A percentile compares a stretch with the other conserved stretches of the same genome.
These are phyloP conservation scores for Aspergillus jensenii DNA, from an alignment of 2,329 filamentous ascomycete species.

Conservation along the genomic window DNA sequence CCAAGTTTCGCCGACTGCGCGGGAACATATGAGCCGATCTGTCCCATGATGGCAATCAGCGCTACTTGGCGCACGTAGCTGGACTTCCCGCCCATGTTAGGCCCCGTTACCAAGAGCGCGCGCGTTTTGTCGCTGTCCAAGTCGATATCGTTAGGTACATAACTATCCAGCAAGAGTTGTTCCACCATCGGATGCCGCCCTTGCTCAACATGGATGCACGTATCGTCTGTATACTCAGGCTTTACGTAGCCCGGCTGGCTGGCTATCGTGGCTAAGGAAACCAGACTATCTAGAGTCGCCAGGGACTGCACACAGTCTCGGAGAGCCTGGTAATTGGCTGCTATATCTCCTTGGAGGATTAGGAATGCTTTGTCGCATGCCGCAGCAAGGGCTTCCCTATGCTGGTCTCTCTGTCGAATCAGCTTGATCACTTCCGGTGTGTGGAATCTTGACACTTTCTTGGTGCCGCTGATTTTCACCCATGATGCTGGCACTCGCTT, in stretches of 20 bases:
- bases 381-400: conserved; percentile 88
- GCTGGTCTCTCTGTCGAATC: conserved; percentile 84
- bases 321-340: conserved; percentile 81
- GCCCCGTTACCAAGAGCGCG: conserved; percentile 87
- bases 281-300: conserved; percentile 82
- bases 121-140: conserved; percentile 66
- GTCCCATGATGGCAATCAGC: conserved; percentile 87
- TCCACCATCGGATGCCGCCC: conserved; percentile 97
- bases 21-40: conserved; percentile 92
- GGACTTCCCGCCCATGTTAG: conserved; percentile 99
- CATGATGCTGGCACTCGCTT: conserved; percentile 91
- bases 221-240: conserved; percentile 65
- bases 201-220: conserved; percentile 67
- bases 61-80: conserved; percentile 92
- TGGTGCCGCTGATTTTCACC: conserved; percentile 93
- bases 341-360: conserved; percentile 69
- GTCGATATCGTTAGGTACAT: conserved; percentile 85
- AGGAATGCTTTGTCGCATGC: conserved; percentile 85
- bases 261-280: conserved; percentile 82
- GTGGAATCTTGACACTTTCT: conserved; percentile 88
- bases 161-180: conserved; percentile 77
- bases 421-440: conserved; percentile 84
- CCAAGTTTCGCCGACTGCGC: conserved; percentile 72
- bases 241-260: conserved; percentile 83
- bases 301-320: conserved; percentile 85